Percentiles rank a stretch among this genome's conserved stretches.
phyloP scores from a whole-genome alignment of 108 stramenopile species.

The Fragilaria radians region DNA sequence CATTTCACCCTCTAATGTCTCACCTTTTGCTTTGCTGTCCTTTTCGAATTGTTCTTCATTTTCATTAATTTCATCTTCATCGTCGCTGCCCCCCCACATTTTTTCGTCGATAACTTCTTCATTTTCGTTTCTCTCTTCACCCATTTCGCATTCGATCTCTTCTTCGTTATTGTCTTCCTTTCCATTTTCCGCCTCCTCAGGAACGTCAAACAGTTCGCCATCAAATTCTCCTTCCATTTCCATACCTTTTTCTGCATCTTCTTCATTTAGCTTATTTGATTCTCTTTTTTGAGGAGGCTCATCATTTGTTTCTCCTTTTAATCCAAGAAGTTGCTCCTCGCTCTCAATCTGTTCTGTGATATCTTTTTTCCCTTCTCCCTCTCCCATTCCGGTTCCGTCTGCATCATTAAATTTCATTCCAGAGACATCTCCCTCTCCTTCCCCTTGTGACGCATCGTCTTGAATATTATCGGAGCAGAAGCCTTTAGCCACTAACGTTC shows the following conservation, averaged over 20 bases:
- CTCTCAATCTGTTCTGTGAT: slow-evolving; percentile 96
- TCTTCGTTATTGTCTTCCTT: slow-evolving; percentile 78
- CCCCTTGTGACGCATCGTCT: slow-evolving; percentile 68
- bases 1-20: slow-evolving; percentile 84
- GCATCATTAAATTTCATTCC: slow-evolving; percentile 91
- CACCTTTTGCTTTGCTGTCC: slow-evolving; percentile 79
- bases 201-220: slow-evolving; percentile 91
- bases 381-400: slow-evolving; percentile 99
- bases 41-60: slow-evolving; percentile 93
- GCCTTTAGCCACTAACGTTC: slow-evolving; percentile 87
- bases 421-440: slow-evolving; percentile 53
- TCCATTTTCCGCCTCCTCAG: slow-evolving; percentile 71
- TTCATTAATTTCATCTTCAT: slow-evolving; percentile 79
- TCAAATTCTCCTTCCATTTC: slow-evolving; percentile 98
- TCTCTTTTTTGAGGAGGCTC: slow-evolving; percentile 39
- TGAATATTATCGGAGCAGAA: slow-evolving; percentile 83
- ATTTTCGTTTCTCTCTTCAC: slow-evolving; percentile 80
- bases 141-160: slow-evolving; percentile 98
- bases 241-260: slow-evolving; percentile 95
- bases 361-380: slow-evolving; percentile 95
- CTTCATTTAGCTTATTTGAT: slow-evolving; percentile 77
- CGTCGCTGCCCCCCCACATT: slow-evolving; percentile 93
- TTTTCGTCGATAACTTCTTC: slow-evolving; percentile 96
- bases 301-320: slow-evolving; percentile 74
- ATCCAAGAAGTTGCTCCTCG: slow-evolving; percentile 94